A percentile compares a stretch with the other conserved stretches of the same genome.
Evolutionary conservation across 306 rosid species (phyloP).

Genomic region (Malus fusca): DNA sequence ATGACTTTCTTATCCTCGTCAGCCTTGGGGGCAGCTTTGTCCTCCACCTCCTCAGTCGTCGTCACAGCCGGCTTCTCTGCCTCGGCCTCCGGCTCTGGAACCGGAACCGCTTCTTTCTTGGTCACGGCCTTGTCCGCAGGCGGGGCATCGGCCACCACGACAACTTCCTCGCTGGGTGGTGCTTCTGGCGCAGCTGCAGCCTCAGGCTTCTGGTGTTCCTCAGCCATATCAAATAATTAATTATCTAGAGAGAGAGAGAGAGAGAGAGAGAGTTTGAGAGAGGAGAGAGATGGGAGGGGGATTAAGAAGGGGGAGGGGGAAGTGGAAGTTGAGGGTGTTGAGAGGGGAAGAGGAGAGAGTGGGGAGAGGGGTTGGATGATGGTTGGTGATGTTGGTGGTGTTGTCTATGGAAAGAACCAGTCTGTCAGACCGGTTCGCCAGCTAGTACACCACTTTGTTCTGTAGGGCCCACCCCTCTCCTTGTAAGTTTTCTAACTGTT

Average conservation of each 20-base stretch:
- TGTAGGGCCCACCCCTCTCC: constrained; percentile 8
- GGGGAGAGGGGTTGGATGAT: background rate
- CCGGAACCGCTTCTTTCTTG: constrained; percentile 4
- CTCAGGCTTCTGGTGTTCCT: constrained; percentile 55
- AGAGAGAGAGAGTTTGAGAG: background rate
- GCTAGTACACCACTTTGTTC: constrained; percentile 31
- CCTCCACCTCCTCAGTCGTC: background rate
- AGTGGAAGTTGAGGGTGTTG: background rate
- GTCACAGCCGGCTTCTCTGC: constrained; percentile 5
- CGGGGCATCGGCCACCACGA: constrained; percentile 17
- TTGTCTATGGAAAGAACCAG: constrained; percentile 35
- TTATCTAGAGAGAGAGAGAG: background rate
- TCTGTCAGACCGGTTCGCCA: constrained; percentile 48
- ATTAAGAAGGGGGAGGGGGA: background rate
- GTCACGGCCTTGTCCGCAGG: constrained; percentile 15
- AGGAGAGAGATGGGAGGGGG: background rate
- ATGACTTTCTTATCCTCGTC: constrained; percentile 26
- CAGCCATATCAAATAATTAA: constrained; percentile 37
- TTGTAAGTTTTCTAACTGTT: no score
- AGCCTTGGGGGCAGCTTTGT: constrained; percentile 19
- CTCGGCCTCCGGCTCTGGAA: constrained; percentile 16
- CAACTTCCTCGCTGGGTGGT: constrained; percentile 21
- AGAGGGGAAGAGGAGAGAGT: background rate
- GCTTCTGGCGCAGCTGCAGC: constrained; percentile 23
- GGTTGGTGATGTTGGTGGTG: background rate